Evolutionary conservation across 1,284 basidiomycete genomes (phyloP), one percentile per base, ranked within the genome.

Genomic region (Leccinum holopus): DNA sequence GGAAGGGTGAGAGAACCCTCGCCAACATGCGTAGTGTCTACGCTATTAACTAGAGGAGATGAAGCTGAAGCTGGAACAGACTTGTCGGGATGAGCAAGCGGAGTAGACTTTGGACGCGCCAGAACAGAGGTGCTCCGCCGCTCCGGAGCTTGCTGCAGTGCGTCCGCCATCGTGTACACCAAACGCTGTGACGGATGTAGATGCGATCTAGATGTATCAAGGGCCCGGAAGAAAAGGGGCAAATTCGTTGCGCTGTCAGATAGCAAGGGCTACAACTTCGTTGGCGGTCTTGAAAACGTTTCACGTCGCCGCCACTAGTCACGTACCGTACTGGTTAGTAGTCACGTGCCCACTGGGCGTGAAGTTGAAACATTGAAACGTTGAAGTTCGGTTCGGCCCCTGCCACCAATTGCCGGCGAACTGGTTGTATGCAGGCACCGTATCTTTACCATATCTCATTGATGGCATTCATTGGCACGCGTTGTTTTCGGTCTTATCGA

Each of bases 51-150:
- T 18, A 41, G 41, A 21, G 60, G n/a, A 21, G 60, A 33, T 9
- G 72, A 64, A 5, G 53, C n/a, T n/a, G 18, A n/a, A n/a, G n/a
- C n/a, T n/a, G 58, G 16, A 25, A 14, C 47, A 52, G 60, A 59
- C 32, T 63, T 65, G 57, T 61, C 52, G 32, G 61, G 49, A 32
- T 56, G 61, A 33, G 49, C 11, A 18, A 58, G 55, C 16, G 65
- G 65, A 18, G 51, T 49, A 9, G 70, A 72, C 61, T 60, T 61
- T 2, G 65, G 49, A 21, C 63, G 61, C 30, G 56, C 30, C 30
- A 30, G 35, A 30, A 30, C 28, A 39, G 54, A 32, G 33, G 44
- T n/a, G 16, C 33, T 44, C 51, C 2, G 21, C 41, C 37, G 18
- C n/a, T 37, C 55, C 5, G 12, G 3, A 5, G 7, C 11, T 18